Evolutionary conservation across 768 basidiomycete genomes (phyloP), one percentile per base, ranked within the genome.

Genomic region (Lactarius psammicola): DNA sequence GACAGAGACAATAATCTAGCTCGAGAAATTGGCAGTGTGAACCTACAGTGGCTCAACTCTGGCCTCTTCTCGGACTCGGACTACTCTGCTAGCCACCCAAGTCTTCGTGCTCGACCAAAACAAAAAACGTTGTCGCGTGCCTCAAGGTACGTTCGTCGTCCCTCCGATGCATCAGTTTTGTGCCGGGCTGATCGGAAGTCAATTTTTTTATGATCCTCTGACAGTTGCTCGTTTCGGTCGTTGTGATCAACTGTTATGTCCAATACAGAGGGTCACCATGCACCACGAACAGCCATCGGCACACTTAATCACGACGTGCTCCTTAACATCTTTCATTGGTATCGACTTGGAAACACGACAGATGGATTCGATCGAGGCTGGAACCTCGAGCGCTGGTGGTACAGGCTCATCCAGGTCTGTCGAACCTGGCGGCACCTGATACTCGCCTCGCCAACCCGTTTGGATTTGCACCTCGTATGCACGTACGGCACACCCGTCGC

Each of bases 381-480:
- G 60, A 42, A 62, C 36, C 1, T 38, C 36, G 36, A 38, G 36
- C 36, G 4, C 36, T 38, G 36, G 36, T 38, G 36, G 36, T 38
- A 4, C 36, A 5, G 5, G 36, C 36, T 38, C 15, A 38, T 38
- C 36, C 36, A 38, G 4, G 15, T 17, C 36, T 63, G 56, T 17
- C 44, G 1, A n/a, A 2, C 13, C n/a, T 63, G 62, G 62, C n/a
- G 62, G 17, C 4, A 17, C 17, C 13, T 63, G 18, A 57, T 63
- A 26, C 42, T 57, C 56, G 18, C 42, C n/a, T 57, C 17, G 15
- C 33, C 62, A 11, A n/a, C 23, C 20, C 11, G 18, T 55, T 46
- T 63, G 34, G 15, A 63, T 9, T 44, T 63, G 8, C 33, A 46
- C 23, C 56, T 63, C 8, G 44, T 63, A n/a, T 63, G 55, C 56